Base-by-base conservation (phyloP, 371 early-diverging fungal genomes). In the Mucor circinelloides region DNA sequence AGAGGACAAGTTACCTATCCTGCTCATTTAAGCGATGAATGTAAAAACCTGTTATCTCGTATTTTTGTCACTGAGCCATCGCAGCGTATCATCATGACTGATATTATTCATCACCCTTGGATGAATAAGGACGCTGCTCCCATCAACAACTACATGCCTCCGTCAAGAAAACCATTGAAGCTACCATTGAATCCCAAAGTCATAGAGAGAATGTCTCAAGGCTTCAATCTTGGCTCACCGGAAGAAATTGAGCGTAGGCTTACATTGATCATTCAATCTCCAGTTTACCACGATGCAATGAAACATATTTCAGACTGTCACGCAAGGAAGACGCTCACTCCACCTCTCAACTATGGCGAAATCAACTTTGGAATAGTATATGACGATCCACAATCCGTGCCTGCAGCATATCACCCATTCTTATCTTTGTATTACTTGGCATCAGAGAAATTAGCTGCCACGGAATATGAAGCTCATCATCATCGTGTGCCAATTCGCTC, bases 371-470 rank as follows among this genome's bases (percentile, higher is more conserved):
- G 55, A 2, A 40, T 75, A 25, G 34, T 72, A 2, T 77, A 78
- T 28, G 68, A 78, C n/a, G 83, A 80, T 40, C 83, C 83, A 12
- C 79, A 80, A 54, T 75, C 80, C 15, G 70, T 82, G 0, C 83
- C 83, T 12, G 80, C 78, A 32, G 83, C 80, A 0, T 82, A 86
- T 69, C 86, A 88, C 68, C 94, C 95, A 4, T 74, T 92, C 36
- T 75, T 93, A n/a, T 93, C 93, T 58, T 87, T 96, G 21, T 96
- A 96, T 61, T 88, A 93, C 62, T 80, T 96, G 28, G 93, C 94
- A 6, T 74, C 81, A 42, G 97, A 96, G 77, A 88, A 90, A 56
- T 78, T 89, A 28, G 83, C 84, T 21, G 81, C 91, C 15, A 82
- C 86, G 48, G 73, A 73, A 59, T 66, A 63, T 23, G 71, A 71